Conservation (phyloP, 139 green algal species). For the Tetradesmus lagerheimii region DNA sequence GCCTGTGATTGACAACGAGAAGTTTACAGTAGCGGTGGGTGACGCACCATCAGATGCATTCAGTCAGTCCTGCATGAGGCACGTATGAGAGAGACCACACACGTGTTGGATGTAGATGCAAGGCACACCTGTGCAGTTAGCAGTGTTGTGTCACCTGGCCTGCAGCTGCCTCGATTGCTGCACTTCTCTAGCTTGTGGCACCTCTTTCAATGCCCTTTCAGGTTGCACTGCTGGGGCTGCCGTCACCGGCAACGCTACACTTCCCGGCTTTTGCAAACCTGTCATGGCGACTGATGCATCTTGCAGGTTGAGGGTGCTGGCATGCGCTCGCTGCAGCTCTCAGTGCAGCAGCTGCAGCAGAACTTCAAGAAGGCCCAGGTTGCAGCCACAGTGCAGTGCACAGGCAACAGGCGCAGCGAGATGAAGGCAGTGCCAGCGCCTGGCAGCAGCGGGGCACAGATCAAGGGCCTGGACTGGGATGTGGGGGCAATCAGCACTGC, state of each 20-base stretch:
- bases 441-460: constrained; percentile 1
- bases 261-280: not conserved
- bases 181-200: not conserved
- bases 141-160: not conserved
- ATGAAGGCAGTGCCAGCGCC: constrained; percentile 63
- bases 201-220: not conserved
- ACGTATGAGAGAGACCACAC: too few relatives aligned
- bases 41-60: too few relatives aligned
- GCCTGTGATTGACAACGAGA: constrained; percentile 60
- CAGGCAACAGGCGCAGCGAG: constrained; percentile 87
- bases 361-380: constrained; percentile 84
- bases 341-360: constrained; percentile 78
- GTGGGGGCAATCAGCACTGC: constrained; percentile 80
- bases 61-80: too few relatives aligned
- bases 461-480: constrained; percentile 88
- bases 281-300: not conserved
- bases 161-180: not conserved
- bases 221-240: not conserved
- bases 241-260: not conserved
- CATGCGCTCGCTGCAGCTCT: constrained; percentile 68
- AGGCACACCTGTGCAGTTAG: not conserved
- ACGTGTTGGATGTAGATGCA: too few relatives aligned
- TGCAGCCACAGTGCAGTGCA: constrained; percentile 84
- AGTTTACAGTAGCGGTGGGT: constrained; percentile 30
- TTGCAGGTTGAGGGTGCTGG: constrained; percentile 71